Evolutionary conservation across 2,329 filamentous ascomycete genomes (phyloP), one percentile per base, ranked within the genome.

Genomic region (Cucurbitaria berberidis): DNA sequence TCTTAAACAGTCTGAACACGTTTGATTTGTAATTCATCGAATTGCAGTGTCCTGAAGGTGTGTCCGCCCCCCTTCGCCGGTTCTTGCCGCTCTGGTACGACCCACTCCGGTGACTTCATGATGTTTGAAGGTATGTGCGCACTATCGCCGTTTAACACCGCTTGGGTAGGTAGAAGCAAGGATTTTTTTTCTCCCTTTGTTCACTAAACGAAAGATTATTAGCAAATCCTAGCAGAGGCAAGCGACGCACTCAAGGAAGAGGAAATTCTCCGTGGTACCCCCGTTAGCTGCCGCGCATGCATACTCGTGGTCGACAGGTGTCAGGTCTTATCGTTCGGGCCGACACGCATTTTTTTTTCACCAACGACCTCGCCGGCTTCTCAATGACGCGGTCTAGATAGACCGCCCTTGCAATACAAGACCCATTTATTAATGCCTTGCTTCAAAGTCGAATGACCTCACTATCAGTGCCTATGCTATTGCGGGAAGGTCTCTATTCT

Each of bases 1-100:
- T 21, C n/a, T 5, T 39, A 24, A 48, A n/a, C 51, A 53, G n/a
- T 35, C 39, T 46, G 7, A 44, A 42, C 24, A 48, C 47, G 4
- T 45, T 48, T 53, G 51, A 63, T 67, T 64, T 64, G 64, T 64
- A 62, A 66, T 59, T 53, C 52, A 48, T 46, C 34, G 50, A 42
- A 19, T 54, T 50, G 46, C 45, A 48, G 48, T 57, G 39, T 51
- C 51, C 45, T 53, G 47, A 56, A 61, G 55, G 5, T 30, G 29
- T 13, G 8, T 8, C n/a, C n/a, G n/a, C n/a, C n/a, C n/a, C n/a
- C n/a, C n/a, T 42, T 42, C 3, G 40, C 40, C 40, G 40, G 40
- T 42, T 21, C 16, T 42, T 24, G 40, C 40, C 40, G 40, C 29
- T 22, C 2, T 10, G 3, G 9, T 19, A 10, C 13, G 24, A 29